phyloP scores from a whole-genome alignment of 495 filamentous ascomycete species.

The Peziza echinospora region DNA sequence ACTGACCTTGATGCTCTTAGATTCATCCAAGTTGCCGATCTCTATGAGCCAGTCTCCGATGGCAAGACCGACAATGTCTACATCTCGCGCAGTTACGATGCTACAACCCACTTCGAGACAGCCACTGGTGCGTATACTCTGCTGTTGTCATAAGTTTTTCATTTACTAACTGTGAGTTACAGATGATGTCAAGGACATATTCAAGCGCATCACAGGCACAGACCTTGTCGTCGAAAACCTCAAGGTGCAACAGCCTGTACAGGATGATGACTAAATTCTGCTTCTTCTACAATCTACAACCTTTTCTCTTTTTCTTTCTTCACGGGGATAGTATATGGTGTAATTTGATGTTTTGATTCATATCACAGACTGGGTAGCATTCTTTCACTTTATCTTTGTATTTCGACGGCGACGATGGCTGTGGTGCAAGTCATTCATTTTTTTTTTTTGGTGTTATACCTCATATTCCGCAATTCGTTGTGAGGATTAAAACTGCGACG shows the following conservation, averaged over 20 bases:
- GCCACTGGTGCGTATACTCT: constrained; percentile 38
- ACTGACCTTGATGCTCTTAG: constrained; percentile 5
- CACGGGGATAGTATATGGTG: background rate
- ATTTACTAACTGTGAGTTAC: constrained; percentile 19
- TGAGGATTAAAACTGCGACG: too few species aligned
- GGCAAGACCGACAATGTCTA: constrained; percentile 81
- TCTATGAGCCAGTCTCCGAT: constrained; percentile 80
- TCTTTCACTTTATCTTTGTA: too few species aligned
- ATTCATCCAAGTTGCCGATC: constrained; percentile 21
- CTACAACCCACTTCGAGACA: constrained; percentile 93
- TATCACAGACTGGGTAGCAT: background rate
- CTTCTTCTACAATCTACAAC: too few species aligned
- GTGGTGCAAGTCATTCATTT: too few species aligned
- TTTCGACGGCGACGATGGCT: too few species aligned
- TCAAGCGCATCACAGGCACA: constrained; percentile 64
- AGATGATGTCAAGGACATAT: constrained; percentile 91
- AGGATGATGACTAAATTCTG: background rate
- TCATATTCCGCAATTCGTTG: too few species aligned
- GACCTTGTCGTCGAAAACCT: constrained; percentile 37
- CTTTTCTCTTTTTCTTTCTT: too few species aligned
- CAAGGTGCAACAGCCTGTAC: background rate
- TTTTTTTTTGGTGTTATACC: too few species aligned
- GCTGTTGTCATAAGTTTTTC: constrained; percentile 3
- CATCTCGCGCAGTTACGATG: constrained; percentile 96
- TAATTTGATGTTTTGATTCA: background rate